Base-by-base conservation (phyloP, 1,139 yeast genomes). In the Petasospora fabianii region DNA sequence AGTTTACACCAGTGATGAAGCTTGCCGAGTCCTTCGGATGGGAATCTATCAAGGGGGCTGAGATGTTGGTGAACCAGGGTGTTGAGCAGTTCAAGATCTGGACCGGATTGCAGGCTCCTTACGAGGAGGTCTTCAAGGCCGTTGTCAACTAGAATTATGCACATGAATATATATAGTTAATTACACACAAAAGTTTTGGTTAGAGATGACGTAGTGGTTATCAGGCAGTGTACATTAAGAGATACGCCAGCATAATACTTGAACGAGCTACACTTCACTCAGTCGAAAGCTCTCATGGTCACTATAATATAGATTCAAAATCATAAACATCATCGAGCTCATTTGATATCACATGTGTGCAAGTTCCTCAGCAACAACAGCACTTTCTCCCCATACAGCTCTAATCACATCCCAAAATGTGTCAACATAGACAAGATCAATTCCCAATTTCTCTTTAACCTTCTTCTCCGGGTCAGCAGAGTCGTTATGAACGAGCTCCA, bases 11-110 rank as follows among this genome's bases (percentile, higher is more conserved):
- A 8, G 68, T 90, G 40, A 88, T 90, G 96, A 68, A 69, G 54
- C 59, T 84, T 32, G 96, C 97, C 2, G 58, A 61, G 30, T 75
- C 73, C 31, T 74, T 63, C 49, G 65, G 66, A 13, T 88, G 96
- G 96, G 71, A 68, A 21, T 81, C 80, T 13, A 73, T 90, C 49
- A 86, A 92, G 19, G 98, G 98, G 15, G 80, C 83, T 30, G 88
- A 87, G 54, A 85, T 92, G 95, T 73, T 92, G 50, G 87, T 88
- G 17, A 80, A 84, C 62, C 97, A 92, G 64, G 98, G 97, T 39
- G 80, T 85, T 35, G 86, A 77, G 46, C 97, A 92, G 64, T 88
- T 90, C 59, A 67, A 73, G 48, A 63, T 78, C 43, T 90, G 94
- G 80, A 85, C 92, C 15, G 88, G 90, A 0, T 63, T 72, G 42